Evolutionary conservation across 805 yeast species (phyloP).

Genomic region (Lipomyces starkeyi): DNA sequence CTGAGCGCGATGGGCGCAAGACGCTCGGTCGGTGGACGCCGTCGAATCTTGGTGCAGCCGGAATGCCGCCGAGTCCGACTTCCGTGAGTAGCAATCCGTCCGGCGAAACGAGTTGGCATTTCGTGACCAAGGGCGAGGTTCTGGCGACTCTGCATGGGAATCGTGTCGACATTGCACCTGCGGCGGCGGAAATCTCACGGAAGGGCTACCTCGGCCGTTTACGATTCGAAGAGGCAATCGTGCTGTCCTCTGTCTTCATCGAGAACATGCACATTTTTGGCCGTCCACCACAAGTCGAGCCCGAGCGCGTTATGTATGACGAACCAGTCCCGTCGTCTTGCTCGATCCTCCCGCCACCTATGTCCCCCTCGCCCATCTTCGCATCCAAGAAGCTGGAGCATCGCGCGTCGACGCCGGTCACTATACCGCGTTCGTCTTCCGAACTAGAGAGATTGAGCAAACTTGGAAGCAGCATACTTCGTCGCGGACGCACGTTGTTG

Average conservation of each 20-base stretch:
- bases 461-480: constrained; percentile 14
- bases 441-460: background rate
- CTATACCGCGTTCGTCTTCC: background rate
- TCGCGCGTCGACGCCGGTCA: background rate
- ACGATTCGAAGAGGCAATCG: constrained; percentile 31
- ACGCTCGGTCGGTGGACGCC: constrained; percentile 6
- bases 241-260: constrained; percentile 22
- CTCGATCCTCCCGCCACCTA: constrained; percentile 5
- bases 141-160: constrained; percentile 14
- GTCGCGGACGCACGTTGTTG: constrained; percentile 19
- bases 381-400: background rate
- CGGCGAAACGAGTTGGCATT: constrained; percentile 6
- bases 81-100: background rate
- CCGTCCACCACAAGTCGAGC: constrained; percentile 18
- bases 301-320: background rate
- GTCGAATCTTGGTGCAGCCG: background rate
- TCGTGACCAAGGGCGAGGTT: constrained; percentile 2
- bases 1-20: constrained; percentile 6
- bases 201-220: constrained; percentile 22
- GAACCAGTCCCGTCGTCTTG: background rate
- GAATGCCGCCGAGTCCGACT: background rate
- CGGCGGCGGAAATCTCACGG: constrained; percentile 6
- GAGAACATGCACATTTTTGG: constrained; percentile 17
- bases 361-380: background rate
- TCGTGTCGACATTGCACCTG: constrained; percentile 2